Conservation (phyloP, 1,284 basidiomycete species). For the Sanghuangporus weigelae region DNA sequence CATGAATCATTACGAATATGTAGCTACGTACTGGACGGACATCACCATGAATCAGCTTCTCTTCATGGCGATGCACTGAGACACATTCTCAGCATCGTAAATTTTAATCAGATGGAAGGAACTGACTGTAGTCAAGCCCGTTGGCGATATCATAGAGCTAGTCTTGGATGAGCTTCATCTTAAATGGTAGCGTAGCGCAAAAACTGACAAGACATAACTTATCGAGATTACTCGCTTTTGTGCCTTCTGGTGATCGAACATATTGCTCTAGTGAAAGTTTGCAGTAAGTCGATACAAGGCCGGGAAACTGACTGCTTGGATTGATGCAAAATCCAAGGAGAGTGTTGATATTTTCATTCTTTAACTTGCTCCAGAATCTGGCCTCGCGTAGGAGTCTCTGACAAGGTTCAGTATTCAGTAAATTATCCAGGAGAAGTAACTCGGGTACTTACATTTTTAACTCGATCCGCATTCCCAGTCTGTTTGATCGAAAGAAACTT, state of each 20-base stretch:
- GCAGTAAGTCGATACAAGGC: neutral
- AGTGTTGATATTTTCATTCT: neutral
- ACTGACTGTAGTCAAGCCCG: neutral
- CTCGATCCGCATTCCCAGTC: no score
- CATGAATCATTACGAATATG: no score
- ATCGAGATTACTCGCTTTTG: neutral
- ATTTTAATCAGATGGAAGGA: neutral
- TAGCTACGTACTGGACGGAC: neutral
- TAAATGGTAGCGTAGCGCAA: neutral
- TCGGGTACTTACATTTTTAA: no score
- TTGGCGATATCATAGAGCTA: neutral
- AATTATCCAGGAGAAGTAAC: no score
- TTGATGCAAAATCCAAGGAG: neutral
- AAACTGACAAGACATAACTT: neutral
- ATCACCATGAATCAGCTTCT: neutral
- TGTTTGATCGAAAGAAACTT: no score
- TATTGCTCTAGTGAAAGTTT: neutral
- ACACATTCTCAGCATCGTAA: neutral
- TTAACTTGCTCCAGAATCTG: neutral
- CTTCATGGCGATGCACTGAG: neutral
- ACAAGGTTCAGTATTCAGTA: no score
- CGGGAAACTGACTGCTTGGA: neutral
- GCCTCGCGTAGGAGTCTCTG: no score
- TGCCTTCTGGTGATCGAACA: neutral
- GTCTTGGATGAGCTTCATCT: neutral